Conservation (phyloP, 1,139 yeast genomes). For the Blastobotrys ciferrii region DNA sequence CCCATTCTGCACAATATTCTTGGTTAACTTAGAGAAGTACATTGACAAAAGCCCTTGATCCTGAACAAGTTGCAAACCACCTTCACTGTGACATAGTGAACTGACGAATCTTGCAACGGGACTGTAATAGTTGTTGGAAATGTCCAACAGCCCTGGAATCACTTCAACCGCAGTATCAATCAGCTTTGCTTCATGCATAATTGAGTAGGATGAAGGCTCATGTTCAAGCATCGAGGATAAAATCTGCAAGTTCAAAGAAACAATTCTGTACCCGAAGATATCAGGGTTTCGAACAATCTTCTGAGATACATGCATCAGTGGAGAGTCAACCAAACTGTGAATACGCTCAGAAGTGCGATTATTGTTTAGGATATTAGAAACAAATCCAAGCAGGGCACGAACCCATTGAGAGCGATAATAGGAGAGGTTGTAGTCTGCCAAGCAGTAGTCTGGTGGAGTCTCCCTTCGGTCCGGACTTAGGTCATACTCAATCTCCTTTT, state of each 20-base stretch:
- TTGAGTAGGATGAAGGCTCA: slow-evolving; percentile 86
- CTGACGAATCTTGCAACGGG: slow-evolving; percentile 77
- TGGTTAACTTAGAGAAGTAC: slow-evolving; percentile 22
- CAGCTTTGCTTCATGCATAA: slow-evolving; percentile 74
- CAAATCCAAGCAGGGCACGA: slow-evolving; percentile 53
- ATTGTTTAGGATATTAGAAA: slow-evolving; percentile 61
- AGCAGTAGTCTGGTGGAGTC: slow-evolving; percentile 48
- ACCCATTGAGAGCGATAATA: slow-evolving; percentile 58
- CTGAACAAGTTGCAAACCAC: slow-evolving; percentile 54
- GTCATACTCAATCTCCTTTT: slow-evolving; percentile 67
- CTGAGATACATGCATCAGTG: slow-evolving; percentile 61
- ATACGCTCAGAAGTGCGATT: slow-evolving; percentile 77
- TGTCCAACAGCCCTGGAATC: slow-evolving; percentile 52
- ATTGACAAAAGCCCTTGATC: slow-evolving; percentile 21
- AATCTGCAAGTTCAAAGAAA: slow-evolving; percentile 63
- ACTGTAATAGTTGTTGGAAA: slow-evolving; percentile 53
- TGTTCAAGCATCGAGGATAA: slow-evolving; percentile 76
- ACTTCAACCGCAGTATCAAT: slow-evolving; percentile 59
- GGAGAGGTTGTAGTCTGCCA: slow-evolving; percentile 58
- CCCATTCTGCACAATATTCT: slow-evolving; percentile 26
- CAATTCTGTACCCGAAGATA: slow-evolving; percentile 68
- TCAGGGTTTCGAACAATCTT: slow-evolving; percentile 56
- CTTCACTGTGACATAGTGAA: slow-evolving; percentile 75
- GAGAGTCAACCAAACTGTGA: slow-evolving; percentile 82
- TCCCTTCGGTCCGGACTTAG: slow-evolving; percentile 53